Evolutionary conservation across 805 yeast genomes (phyloP).

Genomic region (Ogataea degrootiae): DNA sequence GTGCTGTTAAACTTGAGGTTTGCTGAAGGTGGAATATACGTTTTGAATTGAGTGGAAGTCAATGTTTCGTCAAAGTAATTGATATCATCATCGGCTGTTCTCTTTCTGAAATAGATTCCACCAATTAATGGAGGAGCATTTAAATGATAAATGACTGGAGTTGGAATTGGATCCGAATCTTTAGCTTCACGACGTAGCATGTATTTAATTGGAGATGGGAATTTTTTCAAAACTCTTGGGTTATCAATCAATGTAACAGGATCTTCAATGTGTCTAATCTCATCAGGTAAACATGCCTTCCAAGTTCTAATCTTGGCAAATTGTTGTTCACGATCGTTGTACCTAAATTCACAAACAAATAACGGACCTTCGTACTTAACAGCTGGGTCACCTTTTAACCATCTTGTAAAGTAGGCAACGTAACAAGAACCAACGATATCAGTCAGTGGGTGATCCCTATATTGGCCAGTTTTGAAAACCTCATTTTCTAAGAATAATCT

Average conservation of each 20-base stretch:
- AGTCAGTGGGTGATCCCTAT: slow-evolving; percentile 84
- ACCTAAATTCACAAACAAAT: slow-evolving; percentile 91
- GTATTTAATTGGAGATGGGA: slow-evolving; percentile 80
- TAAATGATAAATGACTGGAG: slow-evolving; percentile 73
- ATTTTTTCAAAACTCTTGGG: slow-evolving; percentile 64
- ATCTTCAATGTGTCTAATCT: slow-evolving; percentile 81
- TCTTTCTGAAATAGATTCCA: slow-evolving; percentile 76
- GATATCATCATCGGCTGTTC: slow-evolving; percentile 73
- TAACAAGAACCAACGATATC: slow-evolving; percentile 93
- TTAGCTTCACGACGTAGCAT: slow-evolving; percentile 72
- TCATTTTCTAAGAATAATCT: slow-evolving; percentile 88
- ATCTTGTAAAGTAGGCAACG: slow-evolving; percentile 90
- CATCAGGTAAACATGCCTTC: slow-evolving; percentile 98
- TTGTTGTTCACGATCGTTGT: slow-evolving; percentile 83
- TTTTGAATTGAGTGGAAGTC: slow-evolving; percentile 23
- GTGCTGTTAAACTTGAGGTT: slow-evolving; percentile 22
- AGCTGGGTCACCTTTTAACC: slow-evolving; percentile 91
- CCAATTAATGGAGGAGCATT: slow-evolving; percentile 95
- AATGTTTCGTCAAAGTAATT: slow-evolving; percentile 43
- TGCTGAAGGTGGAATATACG: slow-evolving; percentile 28
- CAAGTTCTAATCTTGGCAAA: slow-evolving; percentile 96
- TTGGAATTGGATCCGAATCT: slow-evolving; percentile 71
- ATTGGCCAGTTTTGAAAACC: slow-evolving; percentile 95
- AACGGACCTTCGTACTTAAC: slow-evolving; percentile 75
- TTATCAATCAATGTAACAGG: slow-evolving; percentile 63